phyloP scores from a whole-genome alignment of 2,329 filamentous ascomycete genomes.

The Massarina eburnea region DNA sequence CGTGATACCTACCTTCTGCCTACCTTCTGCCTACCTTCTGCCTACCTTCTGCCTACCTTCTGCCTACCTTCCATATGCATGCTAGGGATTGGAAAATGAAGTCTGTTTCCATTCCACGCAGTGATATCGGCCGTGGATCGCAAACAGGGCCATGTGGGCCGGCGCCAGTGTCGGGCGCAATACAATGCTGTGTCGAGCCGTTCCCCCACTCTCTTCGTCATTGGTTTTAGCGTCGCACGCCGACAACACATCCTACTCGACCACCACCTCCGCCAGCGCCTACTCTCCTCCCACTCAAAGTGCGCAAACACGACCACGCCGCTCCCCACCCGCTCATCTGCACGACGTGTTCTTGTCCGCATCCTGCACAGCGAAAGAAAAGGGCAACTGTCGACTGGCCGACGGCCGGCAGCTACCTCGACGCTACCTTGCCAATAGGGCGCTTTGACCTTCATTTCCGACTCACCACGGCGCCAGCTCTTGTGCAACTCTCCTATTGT shows the following conservation, averaged over 20 bases:
- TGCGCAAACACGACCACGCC: constrained; percentile 15
- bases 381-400: constrained; percentile 2
- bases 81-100: too few species aligned
- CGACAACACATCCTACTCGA: constrained; percentile 8
- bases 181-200: not conserved
- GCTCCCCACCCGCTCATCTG: constrained; percentile 21
- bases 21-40: too few species aligned
- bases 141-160: too few species aligned
- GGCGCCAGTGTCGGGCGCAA: too few species aligned
- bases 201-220: constrained; percentile 19
- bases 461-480: constrained; percentile 22
- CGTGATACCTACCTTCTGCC: too few species aligned
- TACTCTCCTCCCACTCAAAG: constrained; percentile 17
- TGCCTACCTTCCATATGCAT: too few species aligned
- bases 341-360: constrained; percentile 18
- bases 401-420: not conserved
- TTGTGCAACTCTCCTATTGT: constrained; percentile 4
- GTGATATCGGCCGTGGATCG: too few species aligned
- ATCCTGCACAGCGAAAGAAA: constrained; percentile 20
- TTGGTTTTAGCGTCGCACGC: constrained; percentile 18
- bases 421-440: constrained; percentile 17
- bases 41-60: too few species aligned
- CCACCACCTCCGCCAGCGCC: constrained; percentile 26
- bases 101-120: too few species aligned
- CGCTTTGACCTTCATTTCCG: constrained; percentile 33